Evolutionary conservation across 495 filamentous ascomycete genomes (phyloP).

Genomic region (Corynascus novoguineensis): DNA sequence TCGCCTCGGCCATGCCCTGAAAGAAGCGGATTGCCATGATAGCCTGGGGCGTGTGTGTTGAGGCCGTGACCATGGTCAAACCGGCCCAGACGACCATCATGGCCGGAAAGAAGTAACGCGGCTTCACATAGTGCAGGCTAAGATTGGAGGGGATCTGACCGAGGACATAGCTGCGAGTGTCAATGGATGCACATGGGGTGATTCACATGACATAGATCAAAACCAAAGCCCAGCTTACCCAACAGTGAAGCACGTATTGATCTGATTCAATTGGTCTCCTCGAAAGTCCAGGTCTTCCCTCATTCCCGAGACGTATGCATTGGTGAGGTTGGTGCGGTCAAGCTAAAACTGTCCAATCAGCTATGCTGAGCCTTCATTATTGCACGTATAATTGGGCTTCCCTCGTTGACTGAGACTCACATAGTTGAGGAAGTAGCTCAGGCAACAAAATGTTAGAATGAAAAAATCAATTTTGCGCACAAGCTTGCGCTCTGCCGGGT

Average conservation of each 20-base stretch:
- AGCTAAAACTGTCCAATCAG: slow-evolving; percentile 24
- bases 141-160: slow-evolving; percentile 58
- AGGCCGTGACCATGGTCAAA: slow-evolving; percentile 56
- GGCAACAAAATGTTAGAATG: slow-evolving; percentile 60
- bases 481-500: slow-evolving; percentile 41
- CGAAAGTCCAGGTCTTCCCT: slow-evolving; percentile 54
- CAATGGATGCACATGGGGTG: slow-evolving; percentile 16
- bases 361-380: too few species aligned
- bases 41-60: slow-evolving; percentile 42
- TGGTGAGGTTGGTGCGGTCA: slow-evolving; percentile 54
- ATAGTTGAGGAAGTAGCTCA: slow-evolving; percentile 52
- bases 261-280: slow-evolving; percentile 53
- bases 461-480: slow-evolving; percentile 59
- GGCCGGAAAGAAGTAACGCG: slow-evolving; percentile 54
- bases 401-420: slow-evolving; percentile 18
- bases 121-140: slow-evolving; percentile 53
- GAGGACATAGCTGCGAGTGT: slow-evolving; percentile 44
- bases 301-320: slow-evolving; percentile 64
- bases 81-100: slow-evolving; percentile 58
- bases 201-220: neutral
- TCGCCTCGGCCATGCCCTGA: slow-evolving; percentile 56
- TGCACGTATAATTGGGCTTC: too few species aligned
- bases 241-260: slow-evolving; percentile 50
- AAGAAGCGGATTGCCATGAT: slow-evolving; percentile 68
- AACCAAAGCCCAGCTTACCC: slow-evolving; percentile 19